Evolutionary conservation across 768 basidiomycete species (phyloP).

Genomic region (Podaxis mareebaensis): DNA sequence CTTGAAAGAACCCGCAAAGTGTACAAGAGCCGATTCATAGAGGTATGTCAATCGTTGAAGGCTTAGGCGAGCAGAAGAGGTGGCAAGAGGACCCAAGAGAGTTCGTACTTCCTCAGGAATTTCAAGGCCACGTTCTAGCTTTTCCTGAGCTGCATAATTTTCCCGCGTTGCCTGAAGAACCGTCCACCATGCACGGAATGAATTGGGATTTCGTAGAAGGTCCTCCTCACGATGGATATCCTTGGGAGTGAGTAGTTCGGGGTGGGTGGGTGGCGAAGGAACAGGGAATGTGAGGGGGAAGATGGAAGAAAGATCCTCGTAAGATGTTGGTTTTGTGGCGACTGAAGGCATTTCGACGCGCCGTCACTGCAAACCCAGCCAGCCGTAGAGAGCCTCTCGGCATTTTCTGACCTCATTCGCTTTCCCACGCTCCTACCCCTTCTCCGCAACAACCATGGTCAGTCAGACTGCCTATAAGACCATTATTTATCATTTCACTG

Average conservation of each 20-base stretch:
- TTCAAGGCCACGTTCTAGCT: slow-evolving; percentile 48
- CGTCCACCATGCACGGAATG: slow-evolving; percentile 92
- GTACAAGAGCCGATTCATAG: slow-evolving; percentile 88
- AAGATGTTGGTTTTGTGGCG: slow-evolving; percentile 44
- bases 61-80: slow-evolving; percentile 68
- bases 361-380: neutral
- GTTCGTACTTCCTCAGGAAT: slow-evolving; percentile 49
- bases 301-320: slow-evolving; percentile 49
- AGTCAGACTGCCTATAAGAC: neutral
- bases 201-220: slow-evolving; percentile 85
- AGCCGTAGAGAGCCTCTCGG: neutral
- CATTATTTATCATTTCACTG: neutral
- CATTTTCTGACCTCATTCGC: neutral
- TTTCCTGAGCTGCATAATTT: slow-evolving; percentile 54
- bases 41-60: slow-evolving; percentile 86
- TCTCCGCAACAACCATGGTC: slow-evolving; percentile 15
- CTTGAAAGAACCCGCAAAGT: slow-evolving; percentile 92
- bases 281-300: slow-evolving; percentile 88
- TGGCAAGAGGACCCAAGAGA: slow-evolving; percentile 80
- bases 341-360: slow-evolving; percentile 54
- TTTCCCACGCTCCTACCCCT: slow-evolving; percentile 13
- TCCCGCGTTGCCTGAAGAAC: slow-evolving; percentile 80
- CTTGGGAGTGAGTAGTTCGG: slow-evolving; percentile 68
- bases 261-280: slow-evolving; percentile 78
- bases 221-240: slow-evolving; percentile 94